Evolutionary conservation across 345 rosid species (phyloP).

Genomic region (Pugionium cornutum): DNA sequence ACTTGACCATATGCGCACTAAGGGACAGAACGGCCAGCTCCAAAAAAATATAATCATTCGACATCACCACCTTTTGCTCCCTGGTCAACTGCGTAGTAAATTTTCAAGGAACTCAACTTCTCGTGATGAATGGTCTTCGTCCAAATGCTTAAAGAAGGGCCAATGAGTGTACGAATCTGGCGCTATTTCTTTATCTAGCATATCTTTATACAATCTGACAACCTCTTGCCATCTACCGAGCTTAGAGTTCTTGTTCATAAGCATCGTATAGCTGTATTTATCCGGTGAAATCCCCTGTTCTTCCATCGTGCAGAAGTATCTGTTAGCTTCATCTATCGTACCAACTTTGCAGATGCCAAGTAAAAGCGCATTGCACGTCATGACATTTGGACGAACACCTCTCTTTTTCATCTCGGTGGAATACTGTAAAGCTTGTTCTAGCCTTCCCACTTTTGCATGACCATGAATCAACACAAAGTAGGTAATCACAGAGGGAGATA

Average conservation of each 20-base stretch:
- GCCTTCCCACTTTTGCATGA: conserved; percentile 55
- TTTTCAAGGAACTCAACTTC: conserved; percentile 53
- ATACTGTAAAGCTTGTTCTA: conserved; percentile 53
- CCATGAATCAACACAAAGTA: conserved; percentile 76
- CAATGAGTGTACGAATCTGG: conserved; percentile 61
- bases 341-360: conserved; percentile 63
- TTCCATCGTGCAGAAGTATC: conserved; percentile 57
- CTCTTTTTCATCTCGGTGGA: conserved; percentile 59
- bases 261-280: conserved; percentile 72
- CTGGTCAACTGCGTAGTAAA: conserved; percentile 41
- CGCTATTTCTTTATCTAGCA: conserved; percentile 59
- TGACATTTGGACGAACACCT: conserved; percentile 60
- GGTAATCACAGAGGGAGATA: conserved; percentile 60
- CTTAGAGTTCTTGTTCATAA: conserved; percentile 56
- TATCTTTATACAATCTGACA: conserved; percentile 62
- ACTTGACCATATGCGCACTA: conserved; percentile 21
- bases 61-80: conserved; percentile 24
- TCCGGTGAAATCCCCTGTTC: conserved; percentile 58
- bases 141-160: conserved; percentile 60
- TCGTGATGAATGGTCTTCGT: conserved; percentile 48
- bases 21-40: conserved; percentile 29
- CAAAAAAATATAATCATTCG: conserved; percentile 6
- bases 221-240: conserved; percentile 60
- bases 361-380: conserved; percentile 70
- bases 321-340: conserved; percentile 53